Percentiles rank a stretch among this genome's conserved stretches.
Conservation (phyloP, 2,329 filamentous ascomycete species). For the Botrytis galanthina region DNA sequence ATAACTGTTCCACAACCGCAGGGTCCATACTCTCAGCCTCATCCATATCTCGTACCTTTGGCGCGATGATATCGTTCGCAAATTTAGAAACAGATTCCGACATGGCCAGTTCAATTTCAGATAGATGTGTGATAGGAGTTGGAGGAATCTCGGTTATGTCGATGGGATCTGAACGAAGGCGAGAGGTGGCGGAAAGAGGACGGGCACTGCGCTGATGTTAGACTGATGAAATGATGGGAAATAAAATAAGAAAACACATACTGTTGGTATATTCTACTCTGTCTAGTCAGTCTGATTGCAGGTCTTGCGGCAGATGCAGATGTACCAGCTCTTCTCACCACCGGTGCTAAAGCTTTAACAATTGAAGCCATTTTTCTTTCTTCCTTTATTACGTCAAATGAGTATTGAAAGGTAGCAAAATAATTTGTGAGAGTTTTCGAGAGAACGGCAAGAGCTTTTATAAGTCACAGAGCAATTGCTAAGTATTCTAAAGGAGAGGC, state of each 20-base stretch:
- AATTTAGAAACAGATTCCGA: constrained; percentile 88
- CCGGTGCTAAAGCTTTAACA: constrained; percentile 46
- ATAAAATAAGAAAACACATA: constrained; percentile 30
- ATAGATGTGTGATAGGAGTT: constrained; percentile 89
- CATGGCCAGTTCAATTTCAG: constrained; percentile 87
- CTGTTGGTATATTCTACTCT: constrained; percentile 44
- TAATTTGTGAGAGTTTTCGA: background rate
- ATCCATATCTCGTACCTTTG: constrained; percentile 95
- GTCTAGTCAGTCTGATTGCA: constrained; percentile 41
- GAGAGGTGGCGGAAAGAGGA: constrained; percentile 59
- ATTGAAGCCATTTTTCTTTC: constrained; percentile 47
- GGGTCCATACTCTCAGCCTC: constrained; percentile 95
- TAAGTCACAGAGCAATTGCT: background rate
- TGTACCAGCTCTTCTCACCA: constrained; percentile 42
- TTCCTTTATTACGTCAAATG: background rate
- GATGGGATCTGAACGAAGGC: constrained; percentile 49
- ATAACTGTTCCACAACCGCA: constrained; percentile 81
- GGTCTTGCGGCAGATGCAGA: constrained; percentile 36
- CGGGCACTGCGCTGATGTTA: constrained; percentile 42
- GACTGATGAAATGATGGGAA: background rate
- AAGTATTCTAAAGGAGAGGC: background rate
- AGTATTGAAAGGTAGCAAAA: background rate
- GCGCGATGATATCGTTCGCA: constrained; percentile 81
- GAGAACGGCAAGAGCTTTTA: background rate
- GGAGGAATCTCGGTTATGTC: constrained; percentile 78